These are phyloP conservation scores for Fusarium lyarnte DNA, from an alignment of 2,329 filamentous ascomycete genomes.

Conservation along the genomic window DNA sequence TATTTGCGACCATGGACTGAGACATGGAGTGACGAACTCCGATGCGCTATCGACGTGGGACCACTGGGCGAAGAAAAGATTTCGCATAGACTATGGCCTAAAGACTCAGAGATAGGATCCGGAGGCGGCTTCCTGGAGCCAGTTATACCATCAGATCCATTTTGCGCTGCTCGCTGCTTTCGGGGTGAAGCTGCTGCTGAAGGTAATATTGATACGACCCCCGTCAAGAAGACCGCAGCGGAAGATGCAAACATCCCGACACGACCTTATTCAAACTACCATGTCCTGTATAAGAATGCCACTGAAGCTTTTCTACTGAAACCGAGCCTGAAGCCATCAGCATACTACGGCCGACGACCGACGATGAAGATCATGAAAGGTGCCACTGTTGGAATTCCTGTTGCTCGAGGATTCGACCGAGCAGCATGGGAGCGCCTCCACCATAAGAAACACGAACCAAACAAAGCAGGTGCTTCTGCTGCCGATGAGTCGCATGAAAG, in stretches of 20 bases:
- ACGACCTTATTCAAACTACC: constrained; percentile 75
- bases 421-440: constrained; percentile 79
- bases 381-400: constrained; percentile 81
- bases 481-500: constrained; percentile 45
- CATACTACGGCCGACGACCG: constrained; percentile 83
- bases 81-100: constrained; percentile 82
- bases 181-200: constrained; percentile 67
- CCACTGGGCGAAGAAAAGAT: constrained; percentile 92
- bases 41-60: constrained; percentile 90
- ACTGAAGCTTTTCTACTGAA: constrained; percentile 85
- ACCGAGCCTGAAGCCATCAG: constrained; percentile 84
- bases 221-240: constrained; percentile 47
- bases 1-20: constrained; percentile 89
- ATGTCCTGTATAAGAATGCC: constrained; percentile 86
- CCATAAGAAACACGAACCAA: constrained; percentile 52
- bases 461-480: constrained; percentile 41
- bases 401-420: constrained; percentile 90
- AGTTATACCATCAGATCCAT: constrained; percentile 62
- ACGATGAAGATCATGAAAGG: constrained; percentile 87
- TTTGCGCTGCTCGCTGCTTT: constrained; percentile 69
- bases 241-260: constrained; percentile 52
- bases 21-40: constrained; percentile 91
- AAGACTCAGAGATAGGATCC: constrained; percentile 50
- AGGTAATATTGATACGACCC: constrained; percentile 55
- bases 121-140: constrained; percentile 46